Evolutionary conservation across 2,329 filamentous ascomycete genomes (phyloP), one percentile per base, ranked within the genome.

Genomic region (Epichloe uncinata): DNA sequence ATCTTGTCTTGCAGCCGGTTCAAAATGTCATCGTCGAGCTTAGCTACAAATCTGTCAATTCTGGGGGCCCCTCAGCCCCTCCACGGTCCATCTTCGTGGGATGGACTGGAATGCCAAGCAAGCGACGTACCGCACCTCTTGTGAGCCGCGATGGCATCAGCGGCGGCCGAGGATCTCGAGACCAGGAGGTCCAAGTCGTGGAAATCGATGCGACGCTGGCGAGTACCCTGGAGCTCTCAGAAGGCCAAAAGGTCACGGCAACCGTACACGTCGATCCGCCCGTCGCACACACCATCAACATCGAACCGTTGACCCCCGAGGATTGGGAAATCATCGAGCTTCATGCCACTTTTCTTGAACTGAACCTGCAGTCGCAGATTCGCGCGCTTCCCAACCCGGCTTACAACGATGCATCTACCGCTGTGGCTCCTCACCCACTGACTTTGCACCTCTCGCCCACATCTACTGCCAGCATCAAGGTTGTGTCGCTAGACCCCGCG

Each of bases 281-380:
- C 2, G 71, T 93, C 55, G 88, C 89, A 45, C 88, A 96, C 66
- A 97, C 90, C 2, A 85, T 98, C 66, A 89, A 96, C 63, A 97
- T 98, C 58, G 94, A 98, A 65, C 93, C 93, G 35, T 69, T 97
- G 60, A 97, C 93, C 0, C 0, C 91, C 1, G 88, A 94, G 52
- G 93, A 98, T 64, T 98, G 93, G 93, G 93, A 98, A 68, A 95
- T 97, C 60, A 97, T 98, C 59, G 93, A 98, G 67, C 73, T 98
- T 2, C 93, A 98, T 70, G 93, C 93, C 5, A 93, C 85, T 15
- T 98, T 97, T 62, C 74, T 98, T 47, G 93, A 98, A 63, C 75
- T 96, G 56, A 97, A 98, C 65, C 81, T 98, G 48, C 74, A 95
- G 34, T 86, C 84, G 42, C 93, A 98, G 69, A 90, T 98, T 58